phyloP scores from a whole-genome alignment of 352 stramenopile species.

The Phytophthora pluvialis region DNA sequence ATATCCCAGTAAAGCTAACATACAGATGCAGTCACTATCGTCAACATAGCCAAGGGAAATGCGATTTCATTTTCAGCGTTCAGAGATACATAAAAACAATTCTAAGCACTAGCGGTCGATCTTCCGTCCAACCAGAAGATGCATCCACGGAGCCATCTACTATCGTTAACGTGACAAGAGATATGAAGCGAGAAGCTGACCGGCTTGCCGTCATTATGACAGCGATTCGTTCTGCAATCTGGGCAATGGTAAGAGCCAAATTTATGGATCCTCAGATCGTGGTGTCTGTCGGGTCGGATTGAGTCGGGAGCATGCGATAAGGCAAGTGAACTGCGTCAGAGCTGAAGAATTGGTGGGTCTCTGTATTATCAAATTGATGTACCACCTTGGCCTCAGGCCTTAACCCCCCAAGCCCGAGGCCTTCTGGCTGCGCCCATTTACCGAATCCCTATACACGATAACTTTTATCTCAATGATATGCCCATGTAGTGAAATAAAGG shows the following conservation, averaged over 20 bases:
- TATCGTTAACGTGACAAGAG: background rate
- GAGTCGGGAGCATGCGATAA: background rate
- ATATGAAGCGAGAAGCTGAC: constrained; percentile 3
- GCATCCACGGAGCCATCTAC: background rate
- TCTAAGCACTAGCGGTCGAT: constrained; percentile 1
- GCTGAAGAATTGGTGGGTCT: constrained; percentile 1
- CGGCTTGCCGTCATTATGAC: background rate
- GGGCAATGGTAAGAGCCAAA: background rate
- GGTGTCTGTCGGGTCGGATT: background rate
- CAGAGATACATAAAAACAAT: constrained; percentile 7
- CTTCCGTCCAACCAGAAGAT: background rate
- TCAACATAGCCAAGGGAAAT: background rate
- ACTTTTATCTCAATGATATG: too few relatives aligned
- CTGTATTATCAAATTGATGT: constrained; percentile 10
- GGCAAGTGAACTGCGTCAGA: background rate
- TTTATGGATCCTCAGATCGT: background rate
- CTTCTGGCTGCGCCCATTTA: too few relatives aligned
- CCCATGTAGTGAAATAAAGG: too few relatives aligned
- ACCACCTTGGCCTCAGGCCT: background rate
- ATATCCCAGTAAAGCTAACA: background rate
- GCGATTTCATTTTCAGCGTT: background rate
- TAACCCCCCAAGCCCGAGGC: too few relatives aligned
- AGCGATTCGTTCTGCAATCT: background rate
- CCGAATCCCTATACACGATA: too few relatives aligned
- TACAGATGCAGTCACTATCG: constrained; percentile 15